These are phyloP conservation scores for Diaporthe humulicola DNA, from an alignment of 2,329 filamentous ascomycete species.

Conservation along the genomic window DNA sequence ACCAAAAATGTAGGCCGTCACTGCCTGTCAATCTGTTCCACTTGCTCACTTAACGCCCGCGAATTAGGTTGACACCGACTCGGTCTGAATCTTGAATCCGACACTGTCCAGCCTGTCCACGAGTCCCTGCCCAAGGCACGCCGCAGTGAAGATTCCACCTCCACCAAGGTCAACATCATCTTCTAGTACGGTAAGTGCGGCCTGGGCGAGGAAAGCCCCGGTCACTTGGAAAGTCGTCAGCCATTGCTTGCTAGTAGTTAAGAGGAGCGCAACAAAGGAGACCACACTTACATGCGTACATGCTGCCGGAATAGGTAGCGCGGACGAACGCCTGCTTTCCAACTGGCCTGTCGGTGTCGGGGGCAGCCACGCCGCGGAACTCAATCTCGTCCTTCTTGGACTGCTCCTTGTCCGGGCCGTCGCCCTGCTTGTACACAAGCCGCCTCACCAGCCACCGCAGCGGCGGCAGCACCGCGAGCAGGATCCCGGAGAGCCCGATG, in stretches of 20 bases:
- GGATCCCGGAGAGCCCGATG: constrained; percentile 56
- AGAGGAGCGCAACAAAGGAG: neutral
- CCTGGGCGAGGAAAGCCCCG: constrained; percentile 73
- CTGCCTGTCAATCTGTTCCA: neutral
- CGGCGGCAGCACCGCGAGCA: constrained; percentile 61
- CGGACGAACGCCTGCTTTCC: constrained; percentile 67
- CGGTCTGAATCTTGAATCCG: constrained; percentile 74
- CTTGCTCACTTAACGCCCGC: neutral
- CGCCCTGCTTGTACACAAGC: constrained; percentile 65
- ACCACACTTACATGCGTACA: constrained; percentile 71
- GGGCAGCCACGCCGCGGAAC: constrained; percentile 74
- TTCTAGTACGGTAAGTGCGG: constrained; percentile 74
- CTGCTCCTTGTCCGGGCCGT: constrained; percentile 66
- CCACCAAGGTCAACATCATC: constrained; percentile 68
- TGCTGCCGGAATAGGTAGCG: constrained; percentile 69
- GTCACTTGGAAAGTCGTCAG: constrained; percentile 65
- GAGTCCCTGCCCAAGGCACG: constrained; percentile 76
- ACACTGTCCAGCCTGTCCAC: constrained; percentile 72
- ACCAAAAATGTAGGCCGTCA: neutral
- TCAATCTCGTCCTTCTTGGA: constrained; percentile 71
- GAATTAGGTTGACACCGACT: constrained; percentile 53
- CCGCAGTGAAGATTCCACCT: constrained; percentile 80
- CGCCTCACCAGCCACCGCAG: constrained; percentile 59
- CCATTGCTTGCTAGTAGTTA: constrained; percentile 1
- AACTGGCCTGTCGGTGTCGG: constrained; percentile 59